Evolutionary conservation across 306 rosid genomes (phyloP).

Genomic region (Corylus avellana): DNA sequence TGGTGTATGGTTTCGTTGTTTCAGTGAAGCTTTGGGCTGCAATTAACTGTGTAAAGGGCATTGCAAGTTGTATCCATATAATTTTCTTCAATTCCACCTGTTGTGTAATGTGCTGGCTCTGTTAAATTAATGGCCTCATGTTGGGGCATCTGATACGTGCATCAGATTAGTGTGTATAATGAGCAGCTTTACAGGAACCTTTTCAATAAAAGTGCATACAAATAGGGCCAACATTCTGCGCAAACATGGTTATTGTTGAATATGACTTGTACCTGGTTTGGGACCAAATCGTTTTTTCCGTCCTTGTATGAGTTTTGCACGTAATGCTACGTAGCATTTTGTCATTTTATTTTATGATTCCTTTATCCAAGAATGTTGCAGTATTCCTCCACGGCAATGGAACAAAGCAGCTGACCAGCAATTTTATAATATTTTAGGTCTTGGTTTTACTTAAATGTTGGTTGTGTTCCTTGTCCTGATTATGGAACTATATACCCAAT

Average conservation of each 20-base stretch:
- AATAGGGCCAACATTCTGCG: slow-evolving; percentile 10
- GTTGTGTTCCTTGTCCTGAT: slow-evolving; percentile 1
- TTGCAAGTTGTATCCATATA: slow-evolving; percentile 1
- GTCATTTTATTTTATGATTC: neutral
- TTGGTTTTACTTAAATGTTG: neutral
- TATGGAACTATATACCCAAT: neutral
- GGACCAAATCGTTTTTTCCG: neutral
- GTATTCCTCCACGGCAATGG: slow-evolving; percentile 7
- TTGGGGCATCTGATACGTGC: neutral
- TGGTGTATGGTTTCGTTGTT: slow-evolving; percentile 15
- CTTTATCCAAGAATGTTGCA: neutral
- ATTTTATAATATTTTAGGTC: slow-evolving; percentile 2
- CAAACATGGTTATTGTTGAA: neutral
- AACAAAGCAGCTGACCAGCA: slow-evolving; percentile 7
- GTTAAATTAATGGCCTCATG: neutral
- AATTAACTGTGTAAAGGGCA: neutral
- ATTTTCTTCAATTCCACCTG: slow-evolving; percentile 10
- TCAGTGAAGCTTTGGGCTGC: neutral
- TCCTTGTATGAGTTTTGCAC: slow-evolving; percentile 4
- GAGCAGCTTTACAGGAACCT: slow-evolving; percentile 8
- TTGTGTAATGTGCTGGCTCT: neutral
- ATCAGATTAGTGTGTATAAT: neutral
- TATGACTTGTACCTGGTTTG: neutral
- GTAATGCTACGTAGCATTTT: neutral
- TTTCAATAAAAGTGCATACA: slow-evolving; percentile 9